Evolutionary conservation across 1,284 basidiomycete genomes (phyloP).

Genomic region (Cutaneotrichosporon dermatis): DNA sequence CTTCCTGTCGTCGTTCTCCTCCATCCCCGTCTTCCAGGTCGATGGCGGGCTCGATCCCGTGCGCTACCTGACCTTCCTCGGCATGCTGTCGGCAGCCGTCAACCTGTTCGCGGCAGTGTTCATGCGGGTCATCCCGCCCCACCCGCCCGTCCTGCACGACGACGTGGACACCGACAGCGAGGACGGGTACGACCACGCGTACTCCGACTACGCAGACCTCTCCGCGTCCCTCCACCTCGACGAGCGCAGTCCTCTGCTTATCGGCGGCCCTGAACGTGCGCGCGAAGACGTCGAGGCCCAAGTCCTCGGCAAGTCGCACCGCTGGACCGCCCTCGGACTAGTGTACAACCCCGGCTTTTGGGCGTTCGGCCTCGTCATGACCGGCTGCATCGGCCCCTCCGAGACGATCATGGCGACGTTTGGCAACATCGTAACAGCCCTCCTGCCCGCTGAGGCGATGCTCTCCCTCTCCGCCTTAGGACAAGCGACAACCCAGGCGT

Average conservation of each 20-base stretch:
- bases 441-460: conserved; percentile 30
- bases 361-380: conserved; percentile 42
- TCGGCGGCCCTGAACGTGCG: conserved; percentile 46
- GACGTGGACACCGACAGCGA: conserved; percentile 10
- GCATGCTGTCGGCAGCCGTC: conserved; percentile 34
- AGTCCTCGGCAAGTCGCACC: conserved; percentile 31
- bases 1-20: conserved; percentile 43
- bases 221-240: conserved; percentile 34
- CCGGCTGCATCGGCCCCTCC: conserved; percentile 45
- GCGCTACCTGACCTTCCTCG: conserved; percentile 43
- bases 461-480: background rate
- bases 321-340: conserved; percentile 36
- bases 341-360: conserved; percentile 45
- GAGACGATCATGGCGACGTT: conserved; percentile 47
- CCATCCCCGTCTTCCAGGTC: conserved; percentile 28
- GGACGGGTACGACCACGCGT: conserved; percentile 4
- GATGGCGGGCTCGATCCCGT: conserved; percentile 35
- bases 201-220: conserved; percentile 11
- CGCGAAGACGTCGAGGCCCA: conserved; percentile 39
- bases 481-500: background rate
- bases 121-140: conserved; percentile 38
- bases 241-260: conserved; percentile 45
- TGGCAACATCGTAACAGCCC: conserved; percentile 46
- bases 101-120: conserved; percentile 45
- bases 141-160: background rate